Conservation (phyloP, 495 filamentous ascomycete genomes). For the Venustampulla echinocandica region DNA sequence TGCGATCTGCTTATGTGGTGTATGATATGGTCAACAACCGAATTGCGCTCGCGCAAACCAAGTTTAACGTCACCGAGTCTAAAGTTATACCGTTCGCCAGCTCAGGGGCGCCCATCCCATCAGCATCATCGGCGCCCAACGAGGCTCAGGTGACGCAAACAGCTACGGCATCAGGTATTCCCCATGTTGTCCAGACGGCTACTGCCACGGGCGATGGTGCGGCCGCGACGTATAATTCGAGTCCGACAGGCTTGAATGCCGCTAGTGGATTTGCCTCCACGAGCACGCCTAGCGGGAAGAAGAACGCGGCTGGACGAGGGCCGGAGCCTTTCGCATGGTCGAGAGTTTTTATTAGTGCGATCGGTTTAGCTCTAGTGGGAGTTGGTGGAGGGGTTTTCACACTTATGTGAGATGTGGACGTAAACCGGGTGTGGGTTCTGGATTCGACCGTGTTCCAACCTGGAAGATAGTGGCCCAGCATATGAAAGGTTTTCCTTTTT, state of each 20-base stretch:
- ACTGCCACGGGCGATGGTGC: conserved; percentile 2
- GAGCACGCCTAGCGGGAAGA: conserved; percentile 20
- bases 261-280: conserved; percentile 28
- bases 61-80: conserved; percentile 66
- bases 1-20: conserved; percentile 88
- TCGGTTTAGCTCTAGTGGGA: conserved; percentile 30
- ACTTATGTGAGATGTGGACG: conserved; percentile 3
- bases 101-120: conserved; percentile 40
- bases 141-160: conserved; percentile 28
- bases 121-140: conserved; percentile 36
- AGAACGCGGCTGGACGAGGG: conserved; percentile 26
- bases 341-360: conserved; percentile 27
- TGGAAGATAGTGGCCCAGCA: too few species aligned
- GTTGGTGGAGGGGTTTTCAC: conserved; percentile 33
- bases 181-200: conserved; percentile 6
- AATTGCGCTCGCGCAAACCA: conserved; percentile 75
- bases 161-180: conserved; percentile 23
- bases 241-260: conserved; percentile 17
- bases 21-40: conserved; percentile 88
- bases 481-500: too few species aligned
- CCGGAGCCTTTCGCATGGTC: conserved; percentile 27
- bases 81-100: conserved; percentile 45
- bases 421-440: too few species aligned
- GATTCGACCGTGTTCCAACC: too few species aligned
- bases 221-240: conserved; percentile 17